Conservation (phyloP, 2,329 filamentous ascomycete species). For the Boeremia lycopersici region DNA sequence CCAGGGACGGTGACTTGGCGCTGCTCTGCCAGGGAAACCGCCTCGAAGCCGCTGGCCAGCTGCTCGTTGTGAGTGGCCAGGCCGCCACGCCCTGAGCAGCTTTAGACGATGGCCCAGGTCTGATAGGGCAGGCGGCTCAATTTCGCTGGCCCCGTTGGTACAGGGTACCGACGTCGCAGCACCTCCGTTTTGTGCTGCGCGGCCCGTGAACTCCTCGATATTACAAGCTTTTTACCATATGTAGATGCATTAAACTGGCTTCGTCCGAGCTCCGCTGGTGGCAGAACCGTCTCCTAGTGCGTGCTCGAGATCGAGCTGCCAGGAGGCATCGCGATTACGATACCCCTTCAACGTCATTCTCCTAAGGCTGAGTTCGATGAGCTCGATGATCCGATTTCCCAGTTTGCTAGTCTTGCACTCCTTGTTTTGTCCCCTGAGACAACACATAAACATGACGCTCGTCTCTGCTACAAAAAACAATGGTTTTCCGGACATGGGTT, state of each 20-base stretch:
- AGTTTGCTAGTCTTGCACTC: conserved; percentile 22
- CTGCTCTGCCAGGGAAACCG: conserved; percentile 36
- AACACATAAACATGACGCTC: conserved; percentile 11
- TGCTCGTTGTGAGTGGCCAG: conserved; percentile 29
- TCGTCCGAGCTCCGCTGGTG: conserved; percentile 27
- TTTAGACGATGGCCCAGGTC: conserved; percentile 16
- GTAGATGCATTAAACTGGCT: conserved; percentile 41
- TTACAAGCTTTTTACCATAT: conserved; percentile 34
- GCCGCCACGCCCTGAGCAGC: conserved; percentile 23
- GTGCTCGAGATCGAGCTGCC: conserved; percentile 37
- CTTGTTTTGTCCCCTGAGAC: conserved; percentile 16
- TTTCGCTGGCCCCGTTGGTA: conserved; percentile 35
- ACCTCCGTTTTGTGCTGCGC: conserved; percentile 26
- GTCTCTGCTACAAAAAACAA: conserved; percentile 18
- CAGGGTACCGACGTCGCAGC: conserved; percentile 38
- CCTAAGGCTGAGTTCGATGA: conserved; percentile 26
- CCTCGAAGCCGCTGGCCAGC: conserved; percentile 24
- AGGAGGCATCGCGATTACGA: conserved; percentile 38
- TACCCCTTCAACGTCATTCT: conserved; percentile 39
- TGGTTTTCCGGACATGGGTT: conserved; percentile 24
- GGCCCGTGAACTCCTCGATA: conserved; percentile 41
- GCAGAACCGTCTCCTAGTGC: conserved; percentile 31
- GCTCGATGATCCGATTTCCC: conserved; percentile 27
- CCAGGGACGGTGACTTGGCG: conserved; percentile 32
- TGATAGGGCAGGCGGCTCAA: conserved; percentile 40